Conservation (phyloP, 345 rosid species). For the Lepidium sativum region DNA sequence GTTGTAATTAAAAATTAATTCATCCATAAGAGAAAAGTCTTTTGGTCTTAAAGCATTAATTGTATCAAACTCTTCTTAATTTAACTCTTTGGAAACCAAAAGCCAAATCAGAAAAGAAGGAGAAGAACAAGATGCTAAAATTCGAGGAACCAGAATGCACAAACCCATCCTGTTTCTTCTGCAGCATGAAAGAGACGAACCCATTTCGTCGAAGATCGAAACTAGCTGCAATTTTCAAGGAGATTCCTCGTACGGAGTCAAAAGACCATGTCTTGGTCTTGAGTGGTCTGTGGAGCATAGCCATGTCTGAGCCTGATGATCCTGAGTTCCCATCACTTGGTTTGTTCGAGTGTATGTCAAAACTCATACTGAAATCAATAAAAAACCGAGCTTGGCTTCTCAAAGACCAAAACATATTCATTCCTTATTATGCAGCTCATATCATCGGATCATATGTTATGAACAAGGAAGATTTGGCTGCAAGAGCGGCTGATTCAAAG, state of each 20-base stretch:
- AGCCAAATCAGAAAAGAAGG: neutral
- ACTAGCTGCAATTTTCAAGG: conserved; percentile 43
- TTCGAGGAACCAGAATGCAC: conserved; percentile 33
- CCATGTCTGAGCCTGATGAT: conserved; percentile 65
- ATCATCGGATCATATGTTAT: conserved; percentile 67
- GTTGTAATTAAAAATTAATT: neutral
- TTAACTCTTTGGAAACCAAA: neutral
- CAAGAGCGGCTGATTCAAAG: conserved; percentile 43
- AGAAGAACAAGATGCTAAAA: conserved; percentile 23
- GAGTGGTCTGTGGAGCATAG: conserved; percentile 64
- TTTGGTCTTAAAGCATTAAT: neutral
- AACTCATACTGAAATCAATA: conserved; percentile 45
- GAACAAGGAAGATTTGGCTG: conserved; percentile 54
- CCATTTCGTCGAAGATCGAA: conserved; percentile 42
- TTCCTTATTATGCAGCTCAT: conserved; percentile 84
- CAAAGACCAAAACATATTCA: conserved; percentile 67
- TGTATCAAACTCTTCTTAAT: neutral
- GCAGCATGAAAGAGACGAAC: conserved; percentile 55
- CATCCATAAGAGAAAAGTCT: neutral
- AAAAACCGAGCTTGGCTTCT: conserved; percentile 48
- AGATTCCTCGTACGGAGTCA: conserved; percentile 50
- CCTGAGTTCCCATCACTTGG: conserved; percentile 73
- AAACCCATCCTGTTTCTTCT: conserved; percentile 53
- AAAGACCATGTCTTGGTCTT: conserved; percentile 59
- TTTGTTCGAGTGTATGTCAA: conserved; percentile 63